Base-by-base conservation (phyloP, 164 flowering plant species). In the Protea cynaroides region DNA sequence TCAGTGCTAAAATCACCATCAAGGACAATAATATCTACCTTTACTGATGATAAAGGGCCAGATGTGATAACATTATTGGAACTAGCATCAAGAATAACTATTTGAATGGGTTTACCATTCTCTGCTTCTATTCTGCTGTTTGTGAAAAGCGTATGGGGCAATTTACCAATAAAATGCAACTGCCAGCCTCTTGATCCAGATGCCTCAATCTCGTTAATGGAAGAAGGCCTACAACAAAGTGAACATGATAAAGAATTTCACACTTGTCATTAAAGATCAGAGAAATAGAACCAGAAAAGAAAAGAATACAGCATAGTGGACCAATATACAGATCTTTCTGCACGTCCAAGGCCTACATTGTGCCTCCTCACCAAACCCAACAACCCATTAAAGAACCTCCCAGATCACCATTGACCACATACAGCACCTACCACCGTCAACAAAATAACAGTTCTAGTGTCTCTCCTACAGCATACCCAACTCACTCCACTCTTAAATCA, bases 11-110 rank as follows among this genome's bases (percentile, higher is more conserved):
- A 83, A 58, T 81, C 86, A 18, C 86, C 87, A 54, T 78, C 37
- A 57, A 85, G 83, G 24, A 64, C 85, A 4, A 83, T 38, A 64
- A 88, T 68, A 61, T 84, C 84, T 53, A 84, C 44, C 74, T 76
- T 82, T 12, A 75, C 1, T 0, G 83, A 81, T 56, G 88, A 80
- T 1, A 78, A 56, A 7, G 86, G 78, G 34, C 82, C 84, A 44
- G 61, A 54, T 15, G 69, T 49, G 24, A 84, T 66, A 17, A 25
- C 49, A 11, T 22, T 36, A 25, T 71, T 58, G 15, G 80, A 69
- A 49, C 24, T 56, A 34, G 75, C 68, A 69, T 82, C 84, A 10
- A 70, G 11, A 25, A 88, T 54, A 2, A 62, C 74, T 36, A 88
- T 43, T 56, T 71, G 44, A n/a, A 83, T 1, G 0, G 83, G 72